phyloP scores from a whole-genome alignment of 2,329 filamentous ascomycete species.

The Exserohilum turcica region DNA sequence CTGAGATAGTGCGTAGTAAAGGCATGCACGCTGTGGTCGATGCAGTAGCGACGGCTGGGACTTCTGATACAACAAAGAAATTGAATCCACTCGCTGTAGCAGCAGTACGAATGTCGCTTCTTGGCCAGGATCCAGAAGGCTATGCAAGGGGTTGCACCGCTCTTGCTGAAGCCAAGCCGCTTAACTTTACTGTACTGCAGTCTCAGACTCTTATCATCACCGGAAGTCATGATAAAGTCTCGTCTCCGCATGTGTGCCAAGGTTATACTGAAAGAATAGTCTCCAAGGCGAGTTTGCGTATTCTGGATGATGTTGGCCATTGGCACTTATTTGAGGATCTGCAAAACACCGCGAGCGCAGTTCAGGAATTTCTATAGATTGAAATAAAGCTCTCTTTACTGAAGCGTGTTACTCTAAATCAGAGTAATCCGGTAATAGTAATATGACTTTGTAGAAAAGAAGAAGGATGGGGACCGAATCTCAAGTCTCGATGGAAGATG shows the following conservation, averaged over 20 bases:
- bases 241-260: background rate
- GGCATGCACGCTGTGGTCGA: background rate
- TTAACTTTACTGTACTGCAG: conserved; percentile 36
- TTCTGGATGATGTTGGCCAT: conserved; percentile 54
- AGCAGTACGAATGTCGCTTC: conserved; percentile 52
- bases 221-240: background rate
- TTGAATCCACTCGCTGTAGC: conserved; percentile 50
- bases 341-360: conserved; percentile 24
- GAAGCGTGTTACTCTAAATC: no score
- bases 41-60: background rate
- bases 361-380: background rate
- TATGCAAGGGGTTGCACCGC: conserved; percentile 62
- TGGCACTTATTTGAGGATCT: conserved; percentile 59
- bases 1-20: background rate
- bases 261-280: background rate
- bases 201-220: background rate
- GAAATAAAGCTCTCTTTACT: no score
- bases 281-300: conserved; percentile 28
- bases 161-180: conserved; percentile 49
- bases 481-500: no score
- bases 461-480: no score
- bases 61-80: background rate
- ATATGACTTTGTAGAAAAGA: no score
- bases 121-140: conserved; percentile 58
- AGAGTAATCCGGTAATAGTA: no score